Percentiles rank a stretch among this genome's conserved stretches.
phyloP scores from a whole-genome alignment of 306 rosid species.

The Cucumis cinereus region DNA sequence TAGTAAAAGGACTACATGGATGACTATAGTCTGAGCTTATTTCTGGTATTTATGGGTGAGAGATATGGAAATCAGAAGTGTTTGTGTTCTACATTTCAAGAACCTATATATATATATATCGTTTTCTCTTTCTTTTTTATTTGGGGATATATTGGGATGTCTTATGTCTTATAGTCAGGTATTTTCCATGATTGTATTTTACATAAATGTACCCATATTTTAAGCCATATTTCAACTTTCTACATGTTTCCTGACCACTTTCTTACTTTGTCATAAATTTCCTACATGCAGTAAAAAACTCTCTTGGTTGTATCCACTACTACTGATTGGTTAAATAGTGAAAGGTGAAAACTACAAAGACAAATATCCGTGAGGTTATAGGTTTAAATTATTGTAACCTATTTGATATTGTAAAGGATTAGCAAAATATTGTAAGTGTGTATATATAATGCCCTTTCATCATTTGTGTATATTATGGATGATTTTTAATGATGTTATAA shows the following conservation, averaged over 20 bases:
- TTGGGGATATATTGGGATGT: neutral
- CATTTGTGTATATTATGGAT: too few relatives aligned
- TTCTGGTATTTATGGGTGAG: too few relatives aligned
- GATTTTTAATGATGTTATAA: too few relatives aligned
- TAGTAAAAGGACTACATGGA: too few relatives aligned
- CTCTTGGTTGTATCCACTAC: constrained; percentile 76
- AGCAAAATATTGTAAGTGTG: too few relatives aligned
- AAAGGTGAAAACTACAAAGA: too few relatives aligned
- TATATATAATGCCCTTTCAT: too few relatives aligned
- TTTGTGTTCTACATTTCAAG: neutral
- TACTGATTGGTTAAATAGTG: too few relatives aligned
- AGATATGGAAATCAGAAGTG: neutral
- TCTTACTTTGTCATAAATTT: constrained; percentile 9
- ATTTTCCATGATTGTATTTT: neutral
- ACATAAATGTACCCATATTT: neutral
- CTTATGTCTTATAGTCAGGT: neutral
- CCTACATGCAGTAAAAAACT: constrained; percentile 57
- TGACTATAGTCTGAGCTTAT: too few relatives aligned
- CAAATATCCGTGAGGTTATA: too few relatives aligned
- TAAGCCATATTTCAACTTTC: neutral
- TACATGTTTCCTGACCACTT: constrained; percentile 8
- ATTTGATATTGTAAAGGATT: too few relatives aligned
- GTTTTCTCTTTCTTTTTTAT: neutral
- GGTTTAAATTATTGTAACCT: too few relatives aligned
- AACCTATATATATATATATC: neutral